Percentiles rank a stretch among this genome's conserved stretches.
These are phyloP conservation scores for Holtermannia corniformis DNA, from an alignment of 768 basidiomycete species.

Conservation along the genomic window DNA sequence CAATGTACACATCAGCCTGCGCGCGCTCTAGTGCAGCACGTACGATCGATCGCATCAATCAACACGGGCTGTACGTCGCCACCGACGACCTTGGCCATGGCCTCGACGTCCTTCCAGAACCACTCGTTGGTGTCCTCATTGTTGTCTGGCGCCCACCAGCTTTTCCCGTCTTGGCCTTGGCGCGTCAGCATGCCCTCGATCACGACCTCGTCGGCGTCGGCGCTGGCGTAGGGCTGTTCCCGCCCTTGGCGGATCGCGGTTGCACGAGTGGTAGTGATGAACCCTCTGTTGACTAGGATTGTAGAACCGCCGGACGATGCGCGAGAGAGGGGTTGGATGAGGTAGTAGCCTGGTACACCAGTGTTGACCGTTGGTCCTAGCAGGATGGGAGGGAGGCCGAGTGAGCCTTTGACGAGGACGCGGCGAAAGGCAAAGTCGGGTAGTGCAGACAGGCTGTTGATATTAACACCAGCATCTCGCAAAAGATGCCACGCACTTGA, in stretches of 20 bases:
- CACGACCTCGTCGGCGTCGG: constrained; percentile 50
- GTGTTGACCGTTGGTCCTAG: constrained; percentile 80
- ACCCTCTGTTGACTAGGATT: constrained; percentile 85
- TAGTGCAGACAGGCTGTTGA: constrained; percentile 55
- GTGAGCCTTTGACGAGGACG: constrained; percentile 65
- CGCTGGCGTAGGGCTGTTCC: constrained; percentile 13
- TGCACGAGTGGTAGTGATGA: constrained; percentile 50
- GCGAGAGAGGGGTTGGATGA: constrained; percentile 77
- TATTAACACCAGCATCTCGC: constrained; percentile 6
- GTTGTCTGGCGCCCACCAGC: constrained; percentile 83
- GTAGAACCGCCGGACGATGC: constrained; percentile 56
- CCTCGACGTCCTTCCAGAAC: constrained; percentile 81
- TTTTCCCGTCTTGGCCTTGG: constrained; percentile 53
- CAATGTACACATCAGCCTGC: neutral
- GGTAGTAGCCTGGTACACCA: constrained; percentile 74
- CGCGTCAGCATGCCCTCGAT: constrained; percentile 79
- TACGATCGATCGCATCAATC: constrained; percentile 84
- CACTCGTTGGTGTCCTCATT: constrained; percentile 66
- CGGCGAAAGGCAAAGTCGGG: constrained; percentile 85
- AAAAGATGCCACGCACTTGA: constrained; percentile 59
- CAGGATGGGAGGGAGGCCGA: constrained; percentile 71
- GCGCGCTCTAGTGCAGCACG: constrained; percentile 41
- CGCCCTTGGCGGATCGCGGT: constrained; percentile 27
- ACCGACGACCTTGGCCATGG: constrained; percentile 69
- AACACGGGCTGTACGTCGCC: constrained; percentile 83